phyloP scores from a whole-genome alignment of 345 rosid genomes.

The Aquilaria sinensis region DNA sequence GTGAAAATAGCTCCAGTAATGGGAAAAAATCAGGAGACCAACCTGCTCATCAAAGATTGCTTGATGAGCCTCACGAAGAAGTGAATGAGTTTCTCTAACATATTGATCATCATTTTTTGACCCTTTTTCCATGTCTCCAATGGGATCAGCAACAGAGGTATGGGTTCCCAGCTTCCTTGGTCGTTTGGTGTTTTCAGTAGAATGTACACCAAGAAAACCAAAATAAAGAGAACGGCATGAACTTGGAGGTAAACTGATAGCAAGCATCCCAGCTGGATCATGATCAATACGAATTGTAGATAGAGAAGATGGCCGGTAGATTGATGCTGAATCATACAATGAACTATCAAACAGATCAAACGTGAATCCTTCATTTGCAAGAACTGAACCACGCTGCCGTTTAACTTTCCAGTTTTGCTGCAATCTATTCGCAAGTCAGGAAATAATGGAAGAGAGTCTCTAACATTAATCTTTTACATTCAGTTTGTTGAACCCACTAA shows the following conservation, averaged over 20 bases:
- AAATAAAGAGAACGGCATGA: slow-evolving; percentile 65
- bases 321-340: slow-evolving; percentile 37
- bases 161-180: slow-evolving; percentile 25
- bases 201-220: slow-evolving; percentile 62
- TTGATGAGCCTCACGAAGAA: slow-evolving; percentile 68
- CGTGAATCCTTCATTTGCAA: slow-evolving; percentile 74
- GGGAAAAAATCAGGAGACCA: slow-evolving; percentile 4
- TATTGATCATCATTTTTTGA: slow-evolving; percentile 46
- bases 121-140: slow-evolving; percentile 34
- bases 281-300: slow-evolving; percentile 73
- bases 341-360: slow-evolving; percentile 80
- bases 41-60: slow-evolving; percentile 93
- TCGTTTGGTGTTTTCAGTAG: slow-evolving; percentile 22
- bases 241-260: slow-evolving; percentile 71
- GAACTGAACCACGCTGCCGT: slow-evolving; percentile 70
- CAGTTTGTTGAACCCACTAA: background rate
- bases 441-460: background rate
- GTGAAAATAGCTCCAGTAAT: slow-evolving; percentile 1
- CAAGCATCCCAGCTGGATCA: slow-evolving; percentile 89
- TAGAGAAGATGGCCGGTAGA: slow-evolving; percentile 50
- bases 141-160: slow-evolving; percentile 17
- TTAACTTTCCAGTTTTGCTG: slow-evolving; percentile 99
- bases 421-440: slow-evolving; percentile 57
- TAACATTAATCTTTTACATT: no score
- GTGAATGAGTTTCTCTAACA: slow-evolving; percentile 57